A percentile compares a stretch with the other conserved stretches of the same genome.
phyloP scores from a whole-genome alignment of 257 asterid genomes.

The Petrea volubilis region DNA sequence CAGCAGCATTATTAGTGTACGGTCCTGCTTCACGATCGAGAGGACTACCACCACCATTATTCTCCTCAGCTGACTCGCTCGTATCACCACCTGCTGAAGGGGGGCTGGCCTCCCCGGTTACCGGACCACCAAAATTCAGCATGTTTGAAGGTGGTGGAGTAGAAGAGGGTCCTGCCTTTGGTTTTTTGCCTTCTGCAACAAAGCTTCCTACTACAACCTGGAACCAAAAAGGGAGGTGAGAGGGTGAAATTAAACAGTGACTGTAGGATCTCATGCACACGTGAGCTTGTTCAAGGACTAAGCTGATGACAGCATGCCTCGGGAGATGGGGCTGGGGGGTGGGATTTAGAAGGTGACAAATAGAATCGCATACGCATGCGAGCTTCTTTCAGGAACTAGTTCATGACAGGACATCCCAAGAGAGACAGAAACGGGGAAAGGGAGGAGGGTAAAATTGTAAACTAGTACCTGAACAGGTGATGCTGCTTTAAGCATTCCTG shows the following conservation, averaged over 20 bases:
- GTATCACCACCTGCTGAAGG: slow-evolving; percentile 70
- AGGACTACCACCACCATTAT: slow-evolving; percentile 70
- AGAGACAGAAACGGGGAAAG: not conserved
- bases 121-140: slow-evolving; percentile 60
- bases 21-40: slow-evolving; percentile 43
- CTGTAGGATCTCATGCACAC: no score
- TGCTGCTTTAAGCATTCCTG: slow-evolving; percentile 83
- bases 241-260: slow-evolving; percentile 31
- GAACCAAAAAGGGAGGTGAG: not conserved
- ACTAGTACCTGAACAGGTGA: slow-evolving; percentile 75
- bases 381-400: no score
- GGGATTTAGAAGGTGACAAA: no score
- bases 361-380: no score
- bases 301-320: no score
- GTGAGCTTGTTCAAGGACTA: no score
- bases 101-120: slow-evolving; percentile 47
- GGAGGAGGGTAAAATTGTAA: not conserved
- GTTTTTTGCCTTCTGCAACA: slow-evolving; percentile 69
- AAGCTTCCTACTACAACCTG: slow-evolving; percentile 94
- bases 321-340: no score
- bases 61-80: slow-evolving; percentile 68
- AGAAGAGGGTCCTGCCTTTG: slow-evolving; percentile 42
- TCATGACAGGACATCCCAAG: no score
- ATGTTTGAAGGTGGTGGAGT: slow-evolving; percentile 47
- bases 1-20: slow-evolving; percentile 45